Evolutionary conservation across 2,329 filamentous ascomycete genomes (phyloP), one percentile per base, ranked within the genome.

Genomic region (Hymenoscyphus scutula): DNA sequence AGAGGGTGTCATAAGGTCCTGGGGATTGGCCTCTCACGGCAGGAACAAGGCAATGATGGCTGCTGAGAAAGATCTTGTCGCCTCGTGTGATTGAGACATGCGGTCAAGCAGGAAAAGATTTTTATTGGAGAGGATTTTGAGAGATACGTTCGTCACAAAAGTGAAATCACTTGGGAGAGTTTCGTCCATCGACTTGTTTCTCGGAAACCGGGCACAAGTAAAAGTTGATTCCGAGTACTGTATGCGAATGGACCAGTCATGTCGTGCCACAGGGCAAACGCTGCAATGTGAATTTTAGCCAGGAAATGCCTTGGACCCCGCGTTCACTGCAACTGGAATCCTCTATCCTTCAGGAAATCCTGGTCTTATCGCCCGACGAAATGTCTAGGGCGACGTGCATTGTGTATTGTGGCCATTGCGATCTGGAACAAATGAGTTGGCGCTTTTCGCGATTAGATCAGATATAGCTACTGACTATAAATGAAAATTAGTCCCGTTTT

Each of bases 21-120:
- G 23, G n/a, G n/a, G n/a, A 48, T 48, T 48, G 41, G 41, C 41
- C 19, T 48, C 41, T 48, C 41, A 48, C n/a, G n/a, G 41, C n/a
- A 48, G 41, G 19, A 48, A 48, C 17, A 45, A 48, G 41, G 41
- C 41, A 48, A 48, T 48, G 17, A n/a, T 48, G 41, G 41, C 41
- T 48, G 41, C 34, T 37, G 34, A 37, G 17, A 41, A 48, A 11
- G 41, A 48, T 48, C n/a, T 48, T 7, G 41, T 48, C 41, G 41
- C n/a, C 41, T 48, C 41, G 41, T 48, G 41, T 19, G 41, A 48
- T 48, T 19, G n/a, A 48, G 41, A 48, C 41, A 23, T 19, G 41
- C 41, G 41, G 41, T 48, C 23, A 48, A 23, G 41, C 41, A 48
- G 41, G 41, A 48, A 48, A 48, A 11, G 2, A 23, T 11, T 48